These are phyloP conservation scores for Craspedostauros australis DNA, from an alignment of 108 stramenopile species.

Conservation along the genomic window DNA sequence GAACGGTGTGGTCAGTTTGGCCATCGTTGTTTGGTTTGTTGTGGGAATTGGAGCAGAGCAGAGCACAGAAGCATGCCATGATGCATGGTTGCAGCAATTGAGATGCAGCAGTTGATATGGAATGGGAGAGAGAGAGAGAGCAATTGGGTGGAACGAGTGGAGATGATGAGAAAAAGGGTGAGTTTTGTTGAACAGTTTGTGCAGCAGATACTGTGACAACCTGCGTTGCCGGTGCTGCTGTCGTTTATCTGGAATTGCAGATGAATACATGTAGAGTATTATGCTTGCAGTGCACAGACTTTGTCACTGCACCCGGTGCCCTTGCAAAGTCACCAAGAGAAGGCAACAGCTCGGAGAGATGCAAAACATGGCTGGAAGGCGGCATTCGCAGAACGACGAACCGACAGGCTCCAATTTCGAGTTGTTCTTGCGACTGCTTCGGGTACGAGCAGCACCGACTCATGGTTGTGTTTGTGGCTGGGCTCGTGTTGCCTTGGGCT, in stretches of 20 bases:
- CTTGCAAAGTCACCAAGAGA: neutral
- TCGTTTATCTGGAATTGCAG: too few species aligned
- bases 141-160: neutral
- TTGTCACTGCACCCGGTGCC: too few species aligned
- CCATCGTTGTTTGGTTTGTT: neutral
- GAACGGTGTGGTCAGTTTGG: neutral
- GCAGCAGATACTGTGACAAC: neutral
- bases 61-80: neutral
- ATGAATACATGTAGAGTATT: too few species aligned
- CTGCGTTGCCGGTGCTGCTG: neutral
- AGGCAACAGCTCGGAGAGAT: too few species aligned
- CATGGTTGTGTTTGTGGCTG: neutral
- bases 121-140: neutral
- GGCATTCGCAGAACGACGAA: too few species aligned
- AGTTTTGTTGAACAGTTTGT: neutral
- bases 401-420: neutral
- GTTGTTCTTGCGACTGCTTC: neutral
- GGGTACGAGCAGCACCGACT: neutral
- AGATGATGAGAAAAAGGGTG: neutral
- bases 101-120: neutral
- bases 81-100: neutral
- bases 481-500: neutral
- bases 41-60: neutral
- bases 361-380: too few species aligned
- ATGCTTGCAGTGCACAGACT: too few species aligned